phyloP scores from a whole-genome alignment of 495 filamentous ascomycete species.

The Chaetomium tenue region DNA sequence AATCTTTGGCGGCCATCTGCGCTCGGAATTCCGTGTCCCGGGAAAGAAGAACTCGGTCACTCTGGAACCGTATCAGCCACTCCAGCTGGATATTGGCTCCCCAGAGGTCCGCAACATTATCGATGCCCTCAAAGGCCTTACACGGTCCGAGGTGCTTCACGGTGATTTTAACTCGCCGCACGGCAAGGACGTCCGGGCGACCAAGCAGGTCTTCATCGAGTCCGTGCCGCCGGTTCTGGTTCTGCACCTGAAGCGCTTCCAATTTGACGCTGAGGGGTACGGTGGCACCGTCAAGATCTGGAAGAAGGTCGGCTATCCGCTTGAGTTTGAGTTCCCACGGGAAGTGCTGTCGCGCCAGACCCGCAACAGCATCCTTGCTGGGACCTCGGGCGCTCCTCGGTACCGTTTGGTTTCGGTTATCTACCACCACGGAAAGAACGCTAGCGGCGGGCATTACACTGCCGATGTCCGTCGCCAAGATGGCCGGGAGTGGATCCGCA shows the following conservation, averaged over 20 bases:
- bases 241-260: constrained; percentile 94
- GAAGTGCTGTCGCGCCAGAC: constrained; percentile 82
- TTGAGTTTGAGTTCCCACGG: constrained; percentile 89
- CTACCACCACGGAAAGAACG: constrained; percentile 96
- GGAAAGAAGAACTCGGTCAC: constrained; percentile 89
- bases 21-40: constrained; percentile 84
- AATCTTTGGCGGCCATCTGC: constrained; percentile 89
- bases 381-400: constrained; percentile 63
- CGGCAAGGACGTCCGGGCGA: constrained; percentile 71
- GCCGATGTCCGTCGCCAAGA: constrained; percentile 95
- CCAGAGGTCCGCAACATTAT: constrained; percentile 83
- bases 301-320: constrained; percentile 94
- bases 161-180: constrained; percentile 83
- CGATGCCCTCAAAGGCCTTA: constrained; percentile 84
- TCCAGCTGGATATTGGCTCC: constrained; percentile 90
- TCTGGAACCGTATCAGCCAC: constrained; percentile 85
- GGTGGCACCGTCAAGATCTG: constrained; percentile 96
- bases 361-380: constrained; percentile 60
- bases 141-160: constrained; percentile 76
- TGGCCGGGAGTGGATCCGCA: constrained; percentile 87
- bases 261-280: constrained; percentile 79
- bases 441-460: constrained; percentile 93
- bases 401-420: constrained; percentile 90
- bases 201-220: constrained; percentile 94
- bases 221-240: constrained; percentile 89